A percentile compares a stretch with the other conserved stretches of the same genome.
phyloP scores from a whole-genome alignment of 1,139 yeast genomes.

The Candida albicans region DNA sequence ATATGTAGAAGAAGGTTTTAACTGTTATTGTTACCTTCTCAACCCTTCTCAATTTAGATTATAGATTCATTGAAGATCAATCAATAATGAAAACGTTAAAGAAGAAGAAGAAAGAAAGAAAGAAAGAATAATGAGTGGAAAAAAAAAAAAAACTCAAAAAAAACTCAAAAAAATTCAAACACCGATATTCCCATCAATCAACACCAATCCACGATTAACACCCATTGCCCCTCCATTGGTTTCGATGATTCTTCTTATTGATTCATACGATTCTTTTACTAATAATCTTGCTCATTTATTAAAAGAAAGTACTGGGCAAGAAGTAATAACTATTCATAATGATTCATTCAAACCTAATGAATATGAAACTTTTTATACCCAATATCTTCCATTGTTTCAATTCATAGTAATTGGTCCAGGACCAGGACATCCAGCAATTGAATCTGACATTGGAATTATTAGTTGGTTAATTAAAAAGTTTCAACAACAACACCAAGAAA shows the following conservation, averaged over 20 bases:
- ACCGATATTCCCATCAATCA: no score
- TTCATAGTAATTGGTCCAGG: constrained; percentile 94
- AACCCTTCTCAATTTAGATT: no score
- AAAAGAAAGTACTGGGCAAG: constrained; percentile 50
- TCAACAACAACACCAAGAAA: constrained; percentile 15
- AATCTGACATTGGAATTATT: constrained; percentile 75
- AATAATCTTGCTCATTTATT: constrained; percentile 72
- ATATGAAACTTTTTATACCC: constrained; percentile 36
- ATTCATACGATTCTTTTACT: constrained; percentile 94
- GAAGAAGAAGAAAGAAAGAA: no score
- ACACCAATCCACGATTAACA: no score
- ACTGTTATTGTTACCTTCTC: no score
- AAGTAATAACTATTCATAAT: constrained; percentile 72
- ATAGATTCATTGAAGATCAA: no score
- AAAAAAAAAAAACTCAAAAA: neutral
- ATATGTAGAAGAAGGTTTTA: no score
- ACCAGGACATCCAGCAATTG: constrained; percentile 81
- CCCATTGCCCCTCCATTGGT: no score
- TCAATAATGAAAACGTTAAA: no score
- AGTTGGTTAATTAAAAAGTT: constrained; percentile 46
- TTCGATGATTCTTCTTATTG: constrained; percentile 69
- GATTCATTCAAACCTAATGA: constrained; percentile 52
- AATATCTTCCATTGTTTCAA: constrained; percentile 53
- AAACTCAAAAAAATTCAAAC: neutral
- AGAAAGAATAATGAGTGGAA: neutral